phyloP scores from a whole-genome alignment of 2,329 filamentous ascomycete species.

The Penicillium polonicum region DNA sequence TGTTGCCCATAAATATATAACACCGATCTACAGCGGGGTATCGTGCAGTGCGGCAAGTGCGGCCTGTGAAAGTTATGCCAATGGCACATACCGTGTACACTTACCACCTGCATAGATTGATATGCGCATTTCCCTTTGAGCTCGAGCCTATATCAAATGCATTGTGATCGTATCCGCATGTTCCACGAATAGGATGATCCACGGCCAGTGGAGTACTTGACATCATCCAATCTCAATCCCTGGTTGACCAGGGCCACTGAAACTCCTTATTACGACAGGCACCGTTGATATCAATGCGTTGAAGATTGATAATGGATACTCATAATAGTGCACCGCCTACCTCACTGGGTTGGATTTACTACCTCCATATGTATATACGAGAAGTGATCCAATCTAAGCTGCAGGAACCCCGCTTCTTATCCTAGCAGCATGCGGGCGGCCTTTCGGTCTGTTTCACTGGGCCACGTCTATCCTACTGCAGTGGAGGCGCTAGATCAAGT shows the following conservation, averaged over 20 bases:
- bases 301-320: constrained; percentile 19
- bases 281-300: constrained; percentile 6
- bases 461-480: constrained; percentile 11
- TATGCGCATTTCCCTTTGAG: background rate
- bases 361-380: no score
- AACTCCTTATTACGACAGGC: background rate
- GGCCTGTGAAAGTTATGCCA: constrained; percentile 11
- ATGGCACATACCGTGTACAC: background rate
- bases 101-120: background rate
- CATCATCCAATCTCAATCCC: background rate
- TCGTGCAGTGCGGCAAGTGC: constrained; percentile 19
- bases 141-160: constrained; percentile 1
- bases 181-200: background rate
- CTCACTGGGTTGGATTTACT: background rate
- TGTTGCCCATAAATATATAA: background rate
- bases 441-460: constrained; percentile 2
- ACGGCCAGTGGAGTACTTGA: background rate
- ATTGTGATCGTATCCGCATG: constrained; percentile 1
- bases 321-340: background rate
- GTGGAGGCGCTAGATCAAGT: constrained; percentile 14
- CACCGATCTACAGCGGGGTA: constrained; percentile 5
- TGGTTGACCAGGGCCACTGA: background rate
- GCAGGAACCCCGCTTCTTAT: constrained; percentile 8
- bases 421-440: background rate
- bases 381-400: constrained; percentile 3